Conservation (phyloP, 345 rosid species). For the Excoecaria agallocha region DNA sequence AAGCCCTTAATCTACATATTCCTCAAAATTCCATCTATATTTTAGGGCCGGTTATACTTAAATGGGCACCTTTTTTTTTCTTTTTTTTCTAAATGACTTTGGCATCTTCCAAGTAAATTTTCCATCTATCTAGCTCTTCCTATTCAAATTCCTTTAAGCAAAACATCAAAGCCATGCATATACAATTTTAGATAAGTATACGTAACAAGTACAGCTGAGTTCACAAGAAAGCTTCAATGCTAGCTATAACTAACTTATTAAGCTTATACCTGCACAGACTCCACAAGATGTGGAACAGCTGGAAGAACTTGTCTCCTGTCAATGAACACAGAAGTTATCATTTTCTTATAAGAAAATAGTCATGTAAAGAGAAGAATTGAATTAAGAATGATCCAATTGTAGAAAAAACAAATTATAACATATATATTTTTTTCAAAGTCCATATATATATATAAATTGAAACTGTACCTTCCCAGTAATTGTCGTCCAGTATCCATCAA, state of each 20-base stretch:
- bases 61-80: too few relatives aligned
- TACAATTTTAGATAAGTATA: background rate
- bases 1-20: too few relatives aligned
- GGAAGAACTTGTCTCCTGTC: slow-evolving; percentile 96
- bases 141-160: background rate
- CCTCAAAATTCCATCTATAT: too few relatives aligned
- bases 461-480: slow-evolving; percentile 68
- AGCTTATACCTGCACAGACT: slow-evolving; percentile 76
- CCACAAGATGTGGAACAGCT: slow-evolving; percentile 72
- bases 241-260: background rate
- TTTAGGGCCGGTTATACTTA: too few relatives aligned
- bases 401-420: background rate
- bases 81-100: too few relatives aligned
- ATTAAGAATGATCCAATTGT: background rate
- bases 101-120: background rate
- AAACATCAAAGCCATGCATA: background rate
- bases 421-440: background rate
- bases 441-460: background rate
- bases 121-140: background rate
- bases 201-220: background rate
- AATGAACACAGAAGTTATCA: background rate
- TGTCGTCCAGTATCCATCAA: slow-evolving; percentile 84
- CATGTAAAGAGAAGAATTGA: background rate
- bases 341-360: background rate
- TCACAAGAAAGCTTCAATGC: background rate